Conservation (phyloP, 2,329 filamentous ascomycete species). For the Monilinia aucupariae region DNA sequence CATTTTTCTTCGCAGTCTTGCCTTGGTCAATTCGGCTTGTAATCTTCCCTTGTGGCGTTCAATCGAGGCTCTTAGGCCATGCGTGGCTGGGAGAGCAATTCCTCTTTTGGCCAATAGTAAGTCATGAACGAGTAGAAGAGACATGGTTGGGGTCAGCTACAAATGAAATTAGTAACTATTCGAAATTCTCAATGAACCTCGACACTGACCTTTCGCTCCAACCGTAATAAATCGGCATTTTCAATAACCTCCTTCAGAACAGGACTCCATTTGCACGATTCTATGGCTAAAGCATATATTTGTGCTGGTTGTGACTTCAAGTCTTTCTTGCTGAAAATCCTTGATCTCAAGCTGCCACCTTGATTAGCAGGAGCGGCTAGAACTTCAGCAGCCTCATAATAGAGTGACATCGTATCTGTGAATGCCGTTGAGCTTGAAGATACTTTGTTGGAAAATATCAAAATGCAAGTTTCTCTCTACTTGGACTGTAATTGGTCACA, state of each 20-base stretch:
- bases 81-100: slow-evolving; percentile 72
- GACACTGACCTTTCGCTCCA: slow-evolving; percentile 70
- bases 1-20: slow-evolving; percentile 66
- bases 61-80: slow-evolving; percentile 70
- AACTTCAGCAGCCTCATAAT: slow-evolving; percentile 81
- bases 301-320: slow-evolving; percentile 75
- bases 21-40: slow-evolving; percentile 74
- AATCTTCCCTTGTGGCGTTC: slow-evolving; percentile 78
- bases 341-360: slow-evolving; percentile 81
- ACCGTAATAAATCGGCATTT: slow-evolving; percentile 64
- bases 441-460: slow-evolving; percentile 11
- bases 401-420: slow-evolving; percentile 69
- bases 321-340: slow-evolving; percentile 69
- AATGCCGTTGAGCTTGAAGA: neutral
- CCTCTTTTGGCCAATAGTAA: slow-evolving; percentile 75
- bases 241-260: slow-evolving; percentile 89
- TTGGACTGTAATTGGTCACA: slow-evolving; percentile 2
- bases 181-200: neutral
- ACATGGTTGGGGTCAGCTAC: slow-evolving; percentile 73
- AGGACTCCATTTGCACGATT: slow-evolving; percentile 85
- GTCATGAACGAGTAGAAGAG: slow-evolving; percentile 81
- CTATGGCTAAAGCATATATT: slow-evolving; percentile 79
- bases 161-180: slow-evolving; percentile 13
- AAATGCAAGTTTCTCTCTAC: slow-evolving; percentile 5
- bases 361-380: slow-evolving; percentile 57